phyloP scores from a whole-genome alignment of 257 asterid genomes.

The Cinchona pubescens region DNA sequence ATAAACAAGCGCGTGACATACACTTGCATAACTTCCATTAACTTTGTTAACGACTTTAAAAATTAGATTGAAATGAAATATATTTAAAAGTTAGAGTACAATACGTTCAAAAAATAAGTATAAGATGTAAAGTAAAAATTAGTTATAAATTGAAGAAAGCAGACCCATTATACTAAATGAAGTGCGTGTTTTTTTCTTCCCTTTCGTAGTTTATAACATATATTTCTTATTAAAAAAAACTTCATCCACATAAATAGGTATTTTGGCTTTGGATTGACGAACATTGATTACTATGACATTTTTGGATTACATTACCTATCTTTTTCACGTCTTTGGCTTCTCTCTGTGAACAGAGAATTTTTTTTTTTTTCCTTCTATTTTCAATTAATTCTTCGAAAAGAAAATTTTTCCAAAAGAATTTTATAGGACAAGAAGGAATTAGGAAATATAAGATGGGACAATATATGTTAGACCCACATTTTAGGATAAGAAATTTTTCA shows the following conservation, averaged over 20 bases:
- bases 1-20: no score
- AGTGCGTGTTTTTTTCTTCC: background rate
- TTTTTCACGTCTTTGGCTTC: background rate
- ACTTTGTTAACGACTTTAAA: no score
- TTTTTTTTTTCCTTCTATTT: background rate
- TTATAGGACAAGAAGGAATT: background rate
- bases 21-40: no score
- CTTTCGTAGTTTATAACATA: background rate
- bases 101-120: no score
- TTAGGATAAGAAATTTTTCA: no score
- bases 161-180: no score
- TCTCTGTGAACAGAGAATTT: background rate
- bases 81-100: no score
- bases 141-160: no score
- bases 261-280: conserved; percentile 8
- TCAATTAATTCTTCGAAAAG: background rate
- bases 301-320: conserved; percentile 9
- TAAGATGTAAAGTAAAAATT: no score
- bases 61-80: no score
- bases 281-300: conserved; percentile 13
- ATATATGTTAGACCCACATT: background rate
- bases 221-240: conserved; percentile 15
- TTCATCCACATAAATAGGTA: conserved; percentile 15
- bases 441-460: background rate
- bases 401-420: no score